Base-by-base conservation (phyloP, 2,329 filamentous ascomycete genomes). In the Atkinsonella texensis region DNA sequence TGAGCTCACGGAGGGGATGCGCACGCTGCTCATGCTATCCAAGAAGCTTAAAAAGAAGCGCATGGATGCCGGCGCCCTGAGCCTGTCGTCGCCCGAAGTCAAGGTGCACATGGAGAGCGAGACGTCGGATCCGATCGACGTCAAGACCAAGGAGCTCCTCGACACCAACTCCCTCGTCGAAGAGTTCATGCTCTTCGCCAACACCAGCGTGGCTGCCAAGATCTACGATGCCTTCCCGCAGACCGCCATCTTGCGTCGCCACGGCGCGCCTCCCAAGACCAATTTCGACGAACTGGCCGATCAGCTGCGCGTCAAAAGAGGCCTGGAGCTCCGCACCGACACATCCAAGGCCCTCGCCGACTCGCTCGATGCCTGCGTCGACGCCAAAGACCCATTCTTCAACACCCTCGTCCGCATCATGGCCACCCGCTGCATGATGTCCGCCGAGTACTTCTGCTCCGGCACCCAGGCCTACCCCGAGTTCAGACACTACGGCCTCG, bases 151-250 rank as follows among this genome's bases (percentile, higher is more conserved):
- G 71, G 79, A 90, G 60, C 81, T 90, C 49, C 82, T 98, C 39
- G 90, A 93, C 63, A 98, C 93, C 50, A 98, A 97, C 73, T 96
- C 91, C 20, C 80, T 98, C 5, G 94, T 98, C 31, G 93, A 98
- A 65, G 93, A 98, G 66, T 97, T 98, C 76, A 98, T 98, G 93
- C 76, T 98, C 63, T 86, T 97, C 66, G 94, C 93, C 74, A 98
- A 98, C 71, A 89, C 89, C 63, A 91, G 85, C 59, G 94, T 98
- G 32, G 93, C 91, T 7, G 79, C 83, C 58, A 91, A 89, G 67
- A 94, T 95, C 63, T 89, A 95, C 71, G 80, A 87, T 47, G 83
- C 89, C 2, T 97, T 96, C 69, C 91, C 93, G 0, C 91, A 98
- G 68, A 97, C 90, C 0, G 93, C 93, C 47, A 83, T 98, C 60